Evolutionary conservation across 2,329 filamentous ascomycete genomes (phyloP), one percentile per base, ranked within the genome.

Genomic region (Penicillium sp.): DNA sequence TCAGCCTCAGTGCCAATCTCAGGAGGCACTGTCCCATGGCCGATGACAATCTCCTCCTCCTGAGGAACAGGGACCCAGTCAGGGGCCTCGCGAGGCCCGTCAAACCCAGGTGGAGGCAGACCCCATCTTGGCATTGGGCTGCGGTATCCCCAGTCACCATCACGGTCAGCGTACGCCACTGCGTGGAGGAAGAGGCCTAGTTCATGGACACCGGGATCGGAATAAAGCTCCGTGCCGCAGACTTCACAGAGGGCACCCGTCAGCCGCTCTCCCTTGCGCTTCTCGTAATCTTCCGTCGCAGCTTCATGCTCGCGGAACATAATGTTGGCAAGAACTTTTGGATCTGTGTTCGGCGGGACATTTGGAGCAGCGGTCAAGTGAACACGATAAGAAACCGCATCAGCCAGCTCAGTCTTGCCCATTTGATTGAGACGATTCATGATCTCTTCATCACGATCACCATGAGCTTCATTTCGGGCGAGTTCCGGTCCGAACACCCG

Each of bases 111-210:
- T 0, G 90, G 89, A 5, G 91, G 89, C 39, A 94, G 65, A 11
- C 89, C 91, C 93, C 93, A 98, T 14, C 72, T 72, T 1, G 93
- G 93, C 60, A 96, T 73, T 16, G 81, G 79, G 51, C 90, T 96
- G 58, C 84, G 80, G 64, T 96, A 97, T 37, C 81, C 81, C 93
- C 93, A 98, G 37, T 75, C 75, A 3, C 90, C 91, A 17, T 82
- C 81, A 17, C 82, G 79, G 62, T 91, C 90, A 53, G 91, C 84
- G 63, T 98, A 98, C 31, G 87, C 81, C 45, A 89, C 80, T 41
- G 91, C 94, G 70, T 98, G 93, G 47, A 98, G 75, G 77, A 91
- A 98, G 27, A 98, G 84, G 0, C 87, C 87, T 32, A 98, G 75
- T 71, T 98, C 93, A 57, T 97, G 90, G 28, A 76, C 69, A 1